phyloP scores from a whole-genome alignment of 805 yeast genomes.

The Ogataea parapolymorpha region DNA sequence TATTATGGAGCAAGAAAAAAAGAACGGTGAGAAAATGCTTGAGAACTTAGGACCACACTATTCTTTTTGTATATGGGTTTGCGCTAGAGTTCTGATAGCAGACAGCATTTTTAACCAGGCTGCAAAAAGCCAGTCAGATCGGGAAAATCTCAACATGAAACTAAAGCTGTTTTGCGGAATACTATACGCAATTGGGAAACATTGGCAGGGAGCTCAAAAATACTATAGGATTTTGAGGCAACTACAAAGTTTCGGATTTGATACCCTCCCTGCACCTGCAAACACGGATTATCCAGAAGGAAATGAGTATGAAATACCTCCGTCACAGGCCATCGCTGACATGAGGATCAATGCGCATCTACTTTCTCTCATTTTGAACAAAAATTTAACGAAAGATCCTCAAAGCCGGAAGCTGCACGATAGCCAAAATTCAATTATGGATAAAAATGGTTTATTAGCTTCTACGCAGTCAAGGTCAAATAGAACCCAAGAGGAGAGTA shows the following conservation, averaged over 20 bases:
- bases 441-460: not conserved
- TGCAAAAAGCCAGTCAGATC: slow-evolving; percentile 1
- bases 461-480: not conserved
- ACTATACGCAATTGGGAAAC: slow-evolving; percentile 20
- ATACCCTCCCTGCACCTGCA: slow-evolving; percentile 9
- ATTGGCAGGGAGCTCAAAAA: slow-evolving; percentile 30
- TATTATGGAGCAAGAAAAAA: slow-evolving; percentile 4
- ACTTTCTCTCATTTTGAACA: slow-evolving; percentile 29
- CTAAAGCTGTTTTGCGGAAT: slow-evolving; percentile 12
- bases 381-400: slow-evolving; percentile 13
- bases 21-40: not conserved
- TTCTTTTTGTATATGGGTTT: slow-evolving; percentile 34
- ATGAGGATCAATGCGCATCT: slow-evolving; percentile 33
- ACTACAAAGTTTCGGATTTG: slow-evolving; percentile 25
- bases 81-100: slow-evolving; percentile 32
- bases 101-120: slow-evolving; percentile 21
- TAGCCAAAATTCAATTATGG: not conserved
- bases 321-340: slow-evolving; percentile 36
- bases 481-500: slow-evolving; percentile 7
- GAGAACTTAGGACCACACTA: slow-evolving; percentile 31
- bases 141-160: slow-evolving; percentile 4
- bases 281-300: slow-evolving; percentile 20
- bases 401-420: not conserved
- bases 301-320: slow-evolving; percentile 33
- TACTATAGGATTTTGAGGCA: slow-evolving; percentile 28